Base-by-base conservation (phyloP, 2,329 filamentous ascomycete genomes). In the Hypoxylon sp. region DNA sequence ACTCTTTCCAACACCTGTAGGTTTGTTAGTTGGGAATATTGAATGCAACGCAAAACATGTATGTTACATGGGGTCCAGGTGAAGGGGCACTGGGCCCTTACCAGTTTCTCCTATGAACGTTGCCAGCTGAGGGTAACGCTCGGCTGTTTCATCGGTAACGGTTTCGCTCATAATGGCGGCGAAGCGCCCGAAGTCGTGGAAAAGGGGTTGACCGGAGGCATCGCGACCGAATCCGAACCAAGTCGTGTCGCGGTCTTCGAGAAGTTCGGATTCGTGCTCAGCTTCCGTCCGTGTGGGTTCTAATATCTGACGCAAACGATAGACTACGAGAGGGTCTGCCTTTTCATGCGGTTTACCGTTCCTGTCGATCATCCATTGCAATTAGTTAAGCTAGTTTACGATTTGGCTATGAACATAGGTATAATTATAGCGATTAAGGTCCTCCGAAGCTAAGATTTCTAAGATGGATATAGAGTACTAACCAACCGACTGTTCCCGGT, bases 1-100 rank as follows among this genome's bases (percentile, higher is more conserved):
- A 32, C 75, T 78, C 63, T 80, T 80, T 1, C 78, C 78, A 11
- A 76, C 77, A 9, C 72, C 71, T 69, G 30, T 11, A 4, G 13
- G 12, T 20, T n/a, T 23, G 29, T 44, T 11, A 43, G 48, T 21
- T 12, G 25, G 7, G 27, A 15, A 29, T 16, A 13, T 32, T 12
- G 20, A 23, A n/a, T n/a, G n/a, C n/a, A n/a, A n/a, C n/a, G n/a
- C n/a, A n/a, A n/a, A n/a, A n/a, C n/a, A n/a, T n/a, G n/a, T n/a
- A n/a, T n/a, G n/a, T n/a, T n/a, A n/a, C 19, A 26, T 12, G n/a
- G 27, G 30, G 20, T 40, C 23, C 7, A 25, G 5, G 16, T 21
- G 11, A 34, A 32, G 38, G 15, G 37, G 9, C n/a, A 8, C 11
- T n/a, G 15, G n/a, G 26, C 3, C 60, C 13, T n/a, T 63, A 69